Conservation (phyloP, 2,329 filamentous ascomycete species). For the Pestalotiopsis sp. region DNA sequence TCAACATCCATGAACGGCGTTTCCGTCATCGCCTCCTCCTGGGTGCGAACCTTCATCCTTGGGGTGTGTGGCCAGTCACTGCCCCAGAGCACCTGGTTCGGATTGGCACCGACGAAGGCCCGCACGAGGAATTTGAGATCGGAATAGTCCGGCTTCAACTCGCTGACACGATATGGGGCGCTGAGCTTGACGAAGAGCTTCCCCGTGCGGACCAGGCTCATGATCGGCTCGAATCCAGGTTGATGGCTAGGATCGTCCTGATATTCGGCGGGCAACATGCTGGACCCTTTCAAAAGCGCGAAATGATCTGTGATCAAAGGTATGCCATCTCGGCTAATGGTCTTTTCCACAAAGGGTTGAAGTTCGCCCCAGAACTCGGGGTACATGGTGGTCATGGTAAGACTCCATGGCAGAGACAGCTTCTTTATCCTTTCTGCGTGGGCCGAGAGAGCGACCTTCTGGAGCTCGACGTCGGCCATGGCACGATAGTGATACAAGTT, state of each 20-base stretch:
- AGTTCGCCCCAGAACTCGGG: not conserved
- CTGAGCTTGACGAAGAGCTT: not conserved
- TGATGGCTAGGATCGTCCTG: not conserved
- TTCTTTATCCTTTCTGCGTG: not conserved
- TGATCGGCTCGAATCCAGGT: not conserved
- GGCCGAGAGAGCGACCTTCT: not conserved
- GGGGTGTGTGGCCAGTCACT: not conserved
- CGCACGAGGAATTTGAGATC: not conserved
- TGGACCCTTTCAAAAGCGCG: not conserved
- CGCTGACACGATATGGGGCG: not conserved
- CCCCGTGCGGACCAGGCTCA: not conserved
- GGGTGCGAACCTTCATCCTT: not conserved
- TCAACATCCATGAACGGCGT: conserved; percentile 15
- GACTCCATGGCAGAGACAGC: not conserved
- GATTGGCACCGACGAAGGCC: not conserved
- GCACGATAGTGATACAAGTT: not conserved
- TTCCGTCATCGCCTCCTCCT: not conserved
- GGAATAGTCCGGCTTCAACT: not conserved
- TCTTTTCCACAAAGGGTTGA: not conserved
- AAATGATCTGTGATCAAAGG: not conserved
- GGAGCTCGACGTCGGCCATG: not conserved
- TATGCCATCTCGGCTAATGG: not conserved
- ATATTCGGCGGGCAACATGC: not conserved
- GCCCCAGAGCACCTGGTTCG: not conserved
- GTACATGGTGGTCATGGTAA: not conserved